Evolutionary conservation across 1,139 yeast species (phyloP), one percentile per base, ranked within the genome.

Genomic region (Pneumocystis carinii): DNA sequence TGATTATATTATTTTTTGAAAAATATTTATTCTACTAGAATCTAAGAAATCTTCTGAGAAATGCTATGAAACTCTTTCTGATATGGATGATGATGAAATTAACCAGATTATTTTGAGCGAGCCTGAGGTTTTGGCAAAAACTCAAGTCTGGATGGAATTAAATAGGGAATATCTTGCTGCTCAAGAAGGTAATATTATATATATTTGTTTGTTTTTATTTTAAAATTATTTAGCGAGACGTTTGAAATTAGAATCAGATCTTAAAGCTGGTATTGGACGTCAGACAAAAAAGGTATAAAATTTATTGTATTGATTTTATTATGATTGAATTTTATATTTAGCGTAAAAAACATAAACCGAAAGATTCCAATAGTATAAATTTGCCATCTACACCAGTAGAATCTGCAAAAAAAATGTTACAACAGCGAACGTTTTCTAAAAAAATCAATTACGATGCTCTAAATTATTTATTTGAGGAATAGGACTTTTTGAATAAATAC

Each of bases 401-500:
- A 58, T 84, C 85, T 72, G 90, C 89, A 3, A 85, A 80, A 71
- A 81, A 79, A 66, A 83, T 87, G 83, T 72, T 87, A 63, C 81
- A 82, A 67, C 83, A 82, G 72, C 84, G 87, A 68, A 79, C 87
- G 2, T 84, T 86, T 68, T 87, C 96, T 36, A 87, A 84, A 76
- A 90, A 90, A 77, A 86, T 90, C 73, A 90, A 90, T 73, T 90
- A 90, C 72, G 84, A 81, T 62, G 89, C 90, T 2, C 80, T 89
- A 64, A 85, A 83, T 66, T 83, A 80, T 64, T 77, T 89, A 67
- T 87, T 87, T 59, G 61, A 61, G 42, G 65, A 66, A 39, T 59
- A 24, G 14, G 7, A 12, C 3, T 8, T 24, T 48, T 24, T 1
- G 8, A 10, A 24, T 48, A 24, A 2, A 15, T 48, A 8, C 3